Percentiles rank a stretch among this genome's conserved stretches.
Conservation (phyloP, 225 moss, liverwort and hornwort species). For the Marchantia paleacea region DNA sequence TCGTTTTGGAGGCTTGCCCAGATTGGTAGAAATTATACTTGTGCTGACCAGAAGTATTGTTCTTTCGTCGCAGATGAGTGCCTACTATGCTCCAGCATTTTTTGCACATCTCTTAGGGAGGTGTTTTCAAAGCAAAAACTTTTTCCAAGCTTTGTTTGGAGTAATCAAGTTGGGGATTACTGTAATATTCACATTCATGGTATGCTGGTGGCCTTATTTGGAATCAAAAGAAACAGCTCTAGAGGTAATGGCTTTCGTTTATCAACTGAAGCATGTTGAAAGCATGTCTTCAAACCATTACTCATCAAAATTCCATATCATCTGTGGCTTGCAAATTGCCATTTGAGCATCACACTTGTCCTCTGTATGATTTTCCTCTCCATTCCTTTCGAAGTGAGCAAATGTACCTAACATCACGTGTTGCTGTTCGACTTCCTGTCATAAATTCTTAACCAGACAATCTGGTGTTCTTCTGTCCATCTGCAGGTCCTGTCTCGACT, state of each 20-base stretch:
- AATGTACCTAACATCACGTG: background rate
- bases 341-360: background rate
- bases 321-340: background rate
- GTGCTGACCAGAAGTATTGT: background rate
- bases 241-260: constrained; percentile 46
- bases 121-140: constrained; percentile 63
- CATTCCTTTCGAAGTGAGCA: background rate
- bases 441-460: constrained; percentile 35
- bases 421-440: background rate
- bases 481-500: constrained; percentile 70
- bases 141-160: constrained; percentile 42
- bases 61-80: constrained; percentile 69
- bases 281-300: background rate
- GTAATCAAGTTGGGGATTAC: constrained; percentile 53
- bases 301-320: background rate
- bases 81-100: constrained; percentile 97
- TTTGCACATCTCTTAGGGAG: constrained; percentile 92
- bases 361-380: background rate
- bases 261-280: background rate
- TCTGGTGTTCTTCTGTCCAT: background rate
- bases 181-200: constrained; percentile 59
- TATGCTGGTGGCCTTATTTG: constrained; percentile 93
- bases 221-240: constrained; percentile 51
- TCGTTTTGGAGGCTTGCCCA: no score
- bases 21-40: background rate